phyloP scores from a whole-genome alignment of 2,329 filamentous ascomycete species.

The Claviceps lovelessii region DNA sequence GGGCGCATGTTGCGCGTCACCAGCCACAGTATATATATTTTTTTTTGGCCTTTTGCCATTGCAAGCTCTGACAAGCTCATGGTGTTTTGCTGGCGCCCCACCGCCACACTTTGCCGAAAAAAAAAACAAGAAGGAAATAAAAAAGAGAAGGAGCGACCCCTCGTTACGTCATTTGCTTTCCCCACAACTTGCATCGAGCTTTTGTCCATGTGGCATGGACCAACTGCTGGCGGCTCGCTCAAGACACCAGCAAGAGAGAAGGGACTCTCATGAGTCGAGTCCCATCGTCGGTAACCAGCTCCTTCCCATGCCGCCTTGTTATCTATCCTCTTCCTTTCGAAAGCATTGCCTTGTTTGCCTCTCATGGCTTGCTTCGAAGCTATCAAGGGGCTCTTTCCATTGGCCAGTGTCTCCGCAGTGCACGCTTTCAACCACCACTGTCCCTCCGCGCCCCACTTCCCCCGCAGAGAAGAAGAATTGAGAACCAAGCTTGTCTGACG shows the following conservation, averaged over 20 bases:
- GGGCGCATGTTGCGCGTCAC: neutral
- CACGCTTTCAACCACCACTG: neutral
- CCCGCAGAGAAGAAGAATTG: neutral
- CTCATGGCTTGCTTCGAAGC: neutral
- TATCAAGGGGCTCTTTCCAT: neutral
- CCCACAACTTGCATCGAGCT: neutral
- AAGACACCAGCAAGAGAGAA: no score
- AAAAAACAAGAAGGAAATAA: no score
- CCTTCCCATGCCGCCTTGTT: no score
- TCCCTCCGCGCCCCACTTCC: neutral
- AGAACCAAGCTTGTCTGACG: constrained; percentile 1
- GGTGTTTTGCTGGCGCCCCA: neutral
- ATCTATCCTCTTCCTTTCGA: no score
- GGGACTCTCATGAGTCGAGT: no score
- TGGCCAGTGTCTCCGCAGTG: no score
- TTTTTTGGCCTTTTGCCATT: no score
- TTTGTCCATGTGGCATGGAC: no score
- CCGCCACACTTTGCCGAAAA: neutral
- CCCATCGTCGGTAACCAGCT: no score
- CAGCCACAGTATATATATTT: neutral
- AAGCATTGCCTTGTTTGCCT: no score
- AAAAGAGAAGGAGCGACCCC: neutral
- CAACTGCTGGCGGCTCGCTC: no score
- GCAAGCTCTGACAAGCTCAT: no score
- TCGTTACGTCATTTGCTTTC: neutral